phyloP scores from a whole-genome alignment of 345 rosid genomes.

The Cardiospermum halicacabum region DNA sequence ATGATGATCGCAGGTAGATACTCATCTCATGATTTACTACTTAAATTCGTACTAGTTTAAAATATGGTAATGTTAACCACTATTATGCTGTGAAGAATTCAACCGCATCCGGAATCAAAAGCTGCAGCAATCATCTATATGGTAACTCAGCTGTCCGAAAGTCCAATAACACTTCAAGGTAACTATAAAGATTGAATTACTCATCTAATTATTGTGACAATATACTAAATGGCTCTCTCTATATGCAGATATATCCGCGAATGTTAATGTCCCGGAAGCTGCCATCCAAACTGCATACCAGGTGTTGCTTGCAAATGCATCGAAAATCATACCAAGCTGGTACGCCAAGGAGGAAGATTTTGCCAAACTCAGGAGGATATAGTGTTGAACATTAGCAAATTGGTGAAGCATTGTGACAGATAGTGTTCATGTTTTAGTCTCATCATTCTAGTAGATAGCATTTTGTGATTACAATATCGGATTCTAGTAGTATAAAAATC shows the following conservation, averaged over 20 bases:
- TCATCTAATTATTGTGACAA: background rate
- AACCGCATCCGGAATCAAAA: no score
- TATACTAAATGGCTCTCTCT: background rate
- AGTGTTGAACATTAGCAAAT: no score
- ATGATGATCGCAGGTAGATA: no score
- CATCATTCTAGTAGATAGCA: no score
- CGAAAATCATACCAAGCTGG: constrained; percentile 25
- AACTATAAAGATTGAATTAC: background rate
- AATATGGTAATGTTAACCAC: no score
- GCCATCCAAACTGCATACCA: constrained; percentile 22
- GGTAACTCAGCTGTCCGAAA: constrained; percentile 20
- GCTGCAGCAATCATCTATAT: constrained; percentile 26
- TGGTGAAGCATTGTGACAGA: no score
- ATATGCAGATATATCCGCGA: constrained; percentile 20
- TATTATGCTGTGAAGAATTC: no score
- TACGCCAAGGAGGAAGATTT: constrained; percentile 25
- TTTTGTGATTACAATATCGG: no score
- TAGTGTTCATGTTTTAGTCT: no score
- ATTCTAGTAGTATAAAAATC: no score
- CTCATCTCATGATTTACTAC: no score
- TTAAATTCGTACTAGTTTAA: no score
- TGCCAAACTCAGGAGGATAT: constrained; percentile 3
- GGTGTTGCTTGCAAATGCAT: constrained; percentile 16
- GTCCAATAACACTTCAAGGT: constrained; percentile 15
- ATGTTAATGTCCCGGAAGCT: constrained; percentile 25